These are phyloP conservation scores for Tolypocladium sp. DNA, from an alignment of 2,329 filamentous ascomycete species.

Conservation along the genomic window DNA sequence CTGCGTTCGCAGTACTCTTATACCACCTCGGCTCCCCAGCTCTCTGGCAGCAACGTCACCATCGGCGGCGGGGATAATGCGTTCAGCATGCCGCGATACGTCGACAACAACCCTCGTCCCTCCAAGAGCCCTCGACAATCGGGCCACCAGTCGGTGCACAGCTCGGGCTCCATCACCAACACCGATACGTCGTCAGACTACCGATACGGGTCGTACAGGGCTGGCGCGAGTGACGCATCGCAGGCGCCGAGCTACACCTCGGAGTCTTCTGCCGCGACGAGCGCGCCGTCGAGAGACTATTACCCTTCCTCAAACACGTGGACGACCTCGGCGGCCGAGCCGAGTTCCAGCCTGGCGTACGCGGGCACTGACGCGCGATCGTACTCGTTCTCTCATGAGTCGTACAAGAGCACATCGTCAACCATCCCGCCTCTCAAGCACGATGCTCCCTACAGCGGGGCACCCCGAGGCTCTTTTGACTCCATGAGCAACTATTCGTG, in stretches of 20 bases:
- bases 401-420: conserved; percentile 29
- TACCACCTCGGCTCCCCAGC: conserved; percentile 39
- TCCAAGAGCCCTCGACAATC: conserved; percentile 47
- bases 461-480: conserved; percentile 34
- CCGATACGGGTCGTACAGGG: conserved; percentile 39
- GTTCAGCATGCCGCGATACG: conserved; percentile 47
- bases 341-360: conserved; percentile 34
- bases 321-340: conserved; percentile 41
- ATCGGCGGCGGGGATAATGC: conserved; percentile 31
- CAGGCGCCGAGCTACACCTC: conserved; percentile 17
- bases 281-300: conserved; percentile 36
- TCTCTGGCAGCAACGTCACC: conserved; percentile 30
- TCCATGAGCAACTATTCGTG: conserved; percentile 48
- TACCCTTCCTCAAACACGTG: conserved; percentile 42
- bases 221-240: conserved; percentile 20
- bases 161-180: conserved; percentile 36
- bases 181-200: conserved; percentile 43
- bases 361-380: conserved; percentile 34
- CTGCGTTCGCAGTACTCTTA: conserved; percentile 49
- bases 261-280: conserved; percentile 17
- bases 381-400: conserved; percentile 39
- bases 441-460: conserved; percentile 29
- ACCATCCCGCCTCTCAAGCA: conserved; percentile 20
- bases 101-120: conserved; percentile 43
- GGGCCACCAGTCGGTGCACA: conserved; percentile 45